A percentile compares a stretch with the other conserved stretches of the same genome.
Conservation (phyloP, 768 basidiomycete species). For the Suillus clintonianus region DNA sequence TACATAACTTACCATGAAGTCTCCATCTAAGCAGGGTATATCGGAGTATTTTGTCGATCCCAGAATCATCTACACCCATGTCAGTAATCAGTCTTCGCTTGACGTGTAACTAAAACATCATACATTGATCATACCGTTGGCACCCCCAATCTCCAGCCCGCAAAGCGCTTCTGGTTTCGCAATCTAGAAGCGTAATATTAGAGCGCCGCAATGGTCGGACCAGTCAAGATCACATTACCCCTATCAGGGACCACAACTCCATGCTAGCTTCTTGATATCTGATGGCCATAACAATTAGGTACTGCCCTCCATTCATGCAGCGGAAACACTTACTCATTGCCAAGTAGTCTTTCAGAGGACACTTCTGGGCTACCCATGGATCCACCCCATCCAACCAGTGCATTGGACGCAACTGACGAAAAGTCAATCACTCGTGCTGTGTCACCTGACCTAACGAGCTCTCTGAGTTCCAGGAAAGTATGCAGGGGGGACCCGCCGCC, state of each 20-base stretch:
- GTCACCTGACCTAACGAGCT: constrained; percentile 53
- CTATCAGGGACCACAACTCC: constrained; percentile 29
- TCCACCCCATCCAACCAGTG: constrained; percentile 42
- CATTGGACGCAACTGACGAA: constrained; percentile 42
- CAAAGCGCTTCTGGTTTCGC: constrained; percentile 37
- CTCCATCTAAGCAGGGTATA: constrained; percentile 45
- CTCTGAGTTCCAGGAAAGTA: constrained; percentile 49
- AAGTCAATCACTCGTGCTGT: constrained; percentile 48
- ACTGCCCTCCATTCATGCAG: background rate
- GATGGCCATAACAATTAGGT: background rate
- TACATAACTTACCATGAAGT: constrained; percentile 44
- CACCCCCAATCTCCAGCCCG: constrained; percentile 43
- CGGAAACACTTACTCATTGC: constrained; percentile 32
- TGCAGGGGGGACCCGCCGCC: constrained; percentile 64
- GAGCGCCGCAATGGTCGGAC: constrained; percentile 1
- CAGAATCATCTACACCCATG: constrained; percentile 32
- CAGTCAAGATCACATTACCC: constrained; percentile 12
- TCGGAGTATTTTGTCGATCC: constrained; percentile 36
- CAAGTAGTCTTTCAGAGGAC: constrained; percentile 37
- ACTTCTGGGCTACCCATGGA: constrained; percentile 46
- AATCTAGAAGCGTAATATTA: constrained; percentile 20
- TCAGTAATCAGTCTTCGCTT: constrained; percentile 9
- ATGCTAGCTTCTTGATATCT: constrained; percentile 37
- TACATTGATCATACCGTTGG: constrained; percentile 47
- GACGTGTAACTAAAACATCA: constrained; percentile 9